Base-by-base conservation (phyloP, 345 rosid genomes). In the Eutrema heterophyllum region DNA sequence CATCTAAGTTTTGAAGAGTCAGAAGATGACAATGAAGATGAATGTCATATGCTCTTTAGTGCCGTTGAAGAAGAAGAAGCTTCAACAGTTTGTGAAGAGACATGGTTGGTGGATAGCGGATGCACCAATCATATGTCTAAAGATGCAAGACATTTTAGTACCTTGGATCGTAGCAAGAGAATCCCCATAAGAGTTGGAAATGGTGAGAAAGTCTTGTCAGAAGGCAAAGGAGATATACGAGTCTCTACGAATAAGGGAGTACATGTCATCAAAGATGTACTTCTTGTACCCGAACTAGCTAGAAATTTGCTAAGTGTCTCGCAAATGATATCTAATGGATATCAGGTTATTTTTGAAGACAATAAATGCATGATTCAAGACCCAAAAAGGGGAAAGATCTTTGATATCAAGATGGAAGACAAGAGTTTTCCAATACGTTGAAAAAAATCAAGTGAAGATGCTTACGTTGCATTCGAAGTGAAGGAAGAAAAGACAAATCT, bases 1-100 rank as follows among this genome's bases (percentile, higher is more conserved):
- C 65, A 60, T 60, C 65, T 60, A 60, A 60, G 32, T 30, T 60
- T 12, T 60, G 65, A 60, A 40, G 65, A 60, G 33, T 60, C 33
- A 18, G 65, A 60, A 39, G 65, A 60, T 21, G 65, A 60, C 8
- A 1, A 5, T 57, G 61, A 32, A n/a, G 44, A 16, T 57, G 44
- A 35, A 15, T 16, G 9, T 24, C 65, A 60, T 12, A 60, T 40
- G 49, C 33, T 21, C n/a, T 58, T 58, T 36, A 36, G 39, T 7
- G 39, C 39, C 0, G 2, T 36, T 7, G 39, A 36, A 36, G 39
- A 36, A 7, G 11, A 36, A 36, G 39, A 36, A 36, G 9, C 11
- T 36, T 36, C 39, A 36, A 36, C 9, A 8, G 2, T 36, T 8
- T 1, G 39, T 36, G 39, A 36, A 36, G 3, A 36, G 2, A 36